phyloP scores from a whole-genome alignment of 1,284 basidiomycete species.

The Tilletia setariae region DNA sequence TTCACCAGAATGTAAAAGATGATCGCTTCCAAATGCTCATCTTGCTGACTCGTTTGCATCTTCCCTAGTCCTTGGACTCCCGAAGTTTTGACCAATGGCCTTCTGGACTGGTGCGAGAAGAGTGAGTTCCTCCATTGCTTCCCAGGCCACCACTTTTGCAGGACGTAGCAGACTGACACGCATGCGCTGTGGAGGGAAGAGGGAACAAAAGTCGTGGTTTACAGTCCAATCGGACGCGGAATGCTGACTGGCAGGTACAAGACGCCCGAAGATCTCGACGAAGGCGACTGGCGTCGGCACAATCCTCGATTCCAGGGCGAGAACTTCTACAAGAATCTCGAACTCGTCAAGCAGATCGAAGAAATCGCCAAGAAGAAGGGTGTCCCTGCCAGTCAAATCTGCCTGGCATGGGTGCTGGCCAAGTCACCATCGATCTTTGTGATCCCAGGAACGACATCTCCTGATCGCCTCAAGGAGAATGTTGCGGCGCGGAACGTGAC shows the following conservation, averaged over 20 bases:
- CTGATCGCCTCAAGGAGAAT: constrained; percentile 34
- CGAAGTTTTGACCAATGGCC: constrained; percentile 34
- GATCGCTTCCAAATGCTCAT: too few species aligned
- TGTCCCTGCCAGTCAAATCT: constrained; percentile 36
- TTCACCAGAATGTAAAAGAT: too few species aligned
- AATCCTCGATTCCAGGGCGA: constrained; percentile 34
- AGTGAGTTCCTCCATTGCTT: constrained; percentile 14
- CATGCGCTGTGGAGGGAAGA: constrained; percentile 5
- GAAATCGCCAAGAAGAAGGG: constrained; percentile 37
- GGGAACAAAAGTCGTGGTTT: constrained; percentile 32
- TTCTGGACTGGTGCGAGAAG: constrained; percentile 35
- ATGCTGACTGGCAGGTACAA: constrained; percentile 38
- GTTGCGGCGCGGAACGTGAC: constrained; percentile 25
- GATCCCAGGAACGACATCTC: constrained; percentile 36
- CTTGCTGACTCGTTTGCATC: too few species aligned
- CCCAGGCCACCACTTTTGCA: too few species aligned
- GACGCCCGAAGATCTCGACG: constrained; percentile 28
- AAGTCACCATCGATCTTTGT: constrained; percentile 27
- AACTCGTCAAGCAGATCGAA: constrained; percentile 30
- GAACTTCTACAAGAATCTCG: constrained; percentile 38
- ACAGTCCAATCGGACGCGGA: constrained; percentile 35
- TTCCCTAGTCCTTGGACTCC: constrained; percentile 51
- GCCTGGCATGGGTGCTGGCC: constrained; percentile 32
- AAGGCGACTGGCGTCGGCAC: constrained; percentile 30
- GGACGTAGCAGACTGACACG: not conserved